Base-by-base conservation (phyloP, 306 rosid species). In the Lotus japonicus region DNA sequence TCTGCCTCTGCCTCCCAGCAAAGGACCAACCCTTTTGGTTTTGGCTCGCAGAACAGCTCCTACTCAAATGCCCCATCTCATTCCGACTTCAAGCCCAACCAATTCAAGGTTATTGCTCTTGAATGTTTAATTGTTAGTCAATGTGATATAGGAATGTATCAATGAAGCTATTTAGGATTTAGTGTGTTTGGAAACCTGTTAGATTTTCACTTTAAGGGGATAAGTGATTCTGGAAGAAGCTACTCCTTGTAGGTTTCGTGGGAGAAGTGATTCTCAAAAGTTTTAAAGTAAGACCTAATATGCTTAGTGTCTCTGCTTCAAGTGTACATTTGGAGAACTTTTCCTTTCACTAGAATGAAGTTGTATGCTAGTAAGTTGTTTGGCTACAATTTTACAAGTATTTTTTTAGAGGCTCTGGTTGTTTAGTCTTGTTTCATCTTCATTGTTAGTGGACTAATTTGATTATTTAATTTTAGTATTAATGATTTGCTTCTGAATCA, bases 1-100 rank as follows among this genome's bases (percentile, higher is more conserved):
- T 66, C 88, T 21, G 49, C 12, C 16, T 39, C 46, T 49, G 60
- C 28, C 45, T 51, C 76, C 6, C 61, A 78, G 42, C 31, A 26
- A 26, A 89, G 79, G 79, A 31, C 77, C 46, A 92, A 88, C 72
- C 91, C 97, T 69, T 92, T 80, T 80, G 97, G 96, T 39, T 92
- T 92, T 68, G 96, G 98, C 15, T 50, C 56, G 66, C 95, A 85
- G 21, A 83, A 73, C 75, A 78, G 50, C 59, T 57, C 85, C 55
- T 85, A 83, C 6, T 65, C 72, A 58, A 81, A 72, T 26, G 73
- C 17, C 38, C 45, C 18, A 2, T 7, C 82, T 58, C 84, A 66
- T 58, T 79, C 71, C 62, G 85, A 74, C 11, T 75, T 57, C 67
- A 78, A 82, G 72, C 79, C 72, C 4, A 80, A 65, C 76, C 95